Evolutionary conservation across 2,329 filamentous ascomycete genomes (phyloP).

Genomic region (Rhynchosporium agropyri): DNA sequence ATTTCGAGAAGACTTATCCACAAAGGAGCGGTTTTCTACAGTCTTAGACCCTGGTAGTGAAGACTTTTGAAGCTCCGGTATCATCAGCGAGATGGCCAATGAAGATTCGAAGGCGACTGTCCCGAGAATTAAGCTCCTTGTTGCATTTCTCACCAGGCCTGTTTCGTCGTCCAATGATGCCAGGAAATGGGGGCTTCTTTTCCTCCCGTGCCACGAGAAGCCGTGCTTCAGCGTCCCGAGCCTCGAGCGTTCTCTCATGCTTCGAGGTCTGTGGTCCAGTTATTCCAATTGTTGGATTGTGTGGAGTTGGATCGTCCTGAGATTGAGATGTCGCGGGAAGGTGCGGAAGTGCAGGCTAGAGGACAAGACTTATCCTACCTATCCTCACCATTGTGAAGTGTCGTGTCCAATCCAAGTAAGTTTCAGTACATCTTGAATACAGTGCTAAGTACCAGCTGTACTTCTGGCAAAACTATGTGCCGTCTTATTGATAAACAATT

Average conservation of each 20-base stretch:
- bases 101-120: neutral
- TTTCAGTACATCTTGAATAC: too few species aligned
- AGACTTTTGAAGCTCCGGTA: neutral
- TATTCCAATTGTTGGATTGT: conserved; percentile 13
- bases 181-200: neutral
- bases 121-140: conserved; percentile 13
- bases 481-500: too few species aligned
- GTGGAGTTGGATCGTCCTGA: conserved; percentile 6
- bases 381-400: neutral
- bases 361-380: neutral
- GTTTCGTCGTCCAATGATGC: conserved; percentile 14
- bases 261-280: conserved; percentile 17
- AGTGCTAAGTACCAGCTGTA: too few species aligned
- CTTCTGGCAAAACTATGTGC: too few species aligned
- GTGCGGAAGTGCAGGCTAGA: conserved; percentile 11
- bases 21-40: neutral
- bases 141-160: conserved; percentile 3
- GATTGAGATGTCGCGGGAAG: conserved; percentile 1
- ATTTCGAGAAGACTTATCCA: conserved; percentile 10
- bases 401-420: too few species aligned
- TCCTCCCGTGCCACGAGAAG: conserved; percentile 13
- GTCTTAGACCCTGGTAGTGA: neutral
- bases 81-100: neutral
- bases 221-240: conserved; percentile 24
- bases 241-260: conserved; percentile 9